These are phyloP conservation scores for Cornus suecica DNA, from an alignment of 148 eudicot species.

Conservation along the genomic window DNA sequence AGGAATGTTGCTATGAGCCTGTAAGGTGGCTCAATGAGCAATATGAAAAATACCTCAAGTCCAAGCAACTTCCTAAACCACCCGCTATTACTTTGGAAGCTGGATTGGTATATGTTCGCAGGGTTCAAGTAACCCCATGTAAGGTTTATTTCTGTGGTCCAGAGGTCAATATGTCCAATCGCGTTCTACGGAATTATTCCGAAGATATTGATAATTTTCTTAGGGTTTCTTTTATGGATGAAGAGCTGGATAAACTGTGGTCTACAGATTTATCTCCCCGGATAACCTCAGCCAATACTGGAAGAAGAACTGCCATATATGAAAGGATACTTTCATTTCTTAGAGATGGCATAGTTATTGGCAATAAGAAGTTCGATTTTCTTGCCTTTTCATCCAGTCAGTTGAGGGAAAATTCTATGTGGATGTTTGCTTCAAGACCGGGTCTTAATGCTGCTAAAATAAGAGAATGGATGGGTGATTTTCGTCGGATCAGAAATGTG, in stretches of 20 bases:
- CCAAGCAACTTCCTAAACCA: constrained; percentile 30
- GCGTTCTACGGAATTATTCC: constrained; percentile 49
- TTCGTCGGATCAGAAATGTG: constrained; percentile 51
- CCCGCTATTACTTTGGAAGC: constrained; percentile 54
- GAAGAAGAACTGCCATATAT: constrained; percentile 42
- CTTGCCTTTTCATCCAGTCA: constrained; percentile 86
- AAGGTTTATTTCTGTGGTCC: constrained; percentile 73
- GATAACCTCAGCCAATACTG: constrained; percentile 17
- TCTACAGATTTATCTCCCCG: constrained; percentile 64
- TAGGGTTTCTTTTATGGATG: constrained; percentile 76
- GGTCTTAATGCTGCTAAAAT: constrained; percentile 48
- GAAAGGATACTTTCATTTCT: constrained; percentile 49
- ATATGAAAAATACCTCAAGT: constrained; percentile 30
- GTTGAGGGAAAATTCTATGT: constrained; percentile 66
- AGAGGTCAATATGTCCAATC: constrained; percentile 71
- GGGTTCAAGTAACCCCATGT: constrained; percentile 70
- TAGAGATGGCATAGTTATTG: constrained; percentile 49
- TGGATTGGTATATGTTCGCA: constrained; percentile 59
- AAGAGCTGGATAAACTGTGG: constrained; percentile 50
- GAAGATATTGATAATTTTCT: constrained; percentile 56
- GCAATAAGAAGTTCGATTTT: constrained; percentile 62
- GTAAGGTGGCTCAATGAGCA: constrained; percentile 49
- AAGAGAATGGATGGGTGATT: constrained; percentile 70
- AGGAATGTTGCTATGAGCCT: constrained; percentile 77
- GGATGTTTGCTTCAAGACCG: constrained; percentile 77